These are phyloP conservation scores for Entomortierella beljakovae DNA, from an alignment of 192 early-diverging fungal species.

Conservation along the genomic window DNA sequence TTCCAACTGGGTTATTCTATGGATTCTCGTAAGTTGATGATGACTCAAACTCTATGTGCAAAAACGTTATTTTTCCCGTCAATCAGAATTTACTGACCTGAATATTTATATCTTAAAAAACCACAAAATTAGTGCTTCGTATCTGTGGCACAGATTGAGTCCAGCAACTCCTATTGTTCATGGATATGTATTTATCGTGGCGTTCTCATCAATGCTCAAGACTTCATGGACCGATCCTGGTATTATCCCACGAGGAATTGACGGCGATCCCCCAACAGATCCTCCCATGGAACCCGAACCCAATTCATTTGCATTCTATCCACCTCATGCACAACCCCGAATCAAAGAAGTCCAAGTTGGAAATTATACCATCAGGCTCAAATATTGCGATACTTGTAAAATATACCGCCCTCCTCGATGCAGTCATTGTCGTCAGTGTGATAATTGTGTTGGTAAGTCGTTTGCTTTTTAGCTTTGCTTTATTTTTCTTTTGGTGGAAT, in stretches of 20 bases:
- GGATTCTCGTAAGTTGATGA: conserved; percentile 61
- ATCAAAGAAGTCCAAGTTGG: conserved; percentile 72
- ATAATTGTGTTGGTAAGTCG: conserved; percentile 85
- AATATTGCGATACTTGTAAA: conserved; percentile 92
- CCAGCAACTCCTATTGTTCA: conserved; percentile 76
- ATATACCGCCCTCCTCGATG: conserved; percentile 91
- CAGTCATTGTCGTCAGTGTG: conserved; percentile 89
- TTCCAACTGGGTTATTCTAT: conserved; percentile 71
- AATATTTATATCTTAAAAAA: too few relatives aligned
- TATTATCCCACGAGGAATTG: conserved; percentile 75
- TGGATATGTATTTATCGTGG: conserved; percentile 70
- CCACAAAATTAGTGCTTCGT: conserved; percentile 79
- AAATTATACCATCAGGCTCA: conserved; percentile 71
- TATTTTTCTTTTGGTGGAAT: conserved; percentile 4
- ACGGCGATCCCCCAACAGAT: conserved; percentile 65
- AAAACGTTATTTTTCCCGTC: too few relatives aligned
- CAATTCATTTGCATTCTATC: conserved; percentile 40
- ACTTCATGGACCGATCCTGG: conserved; percentile 84
- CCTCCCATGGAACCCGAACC: conserved; percentile 63
- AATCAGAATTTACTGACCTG: too few relatives aligned
- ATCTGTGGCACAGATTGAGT: conserved; percentile 68
- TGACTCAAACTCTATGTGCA: not conserved
- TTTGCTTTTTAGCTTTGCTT: not conserved
- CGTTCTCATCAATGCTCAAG: conserved; percentile 76
- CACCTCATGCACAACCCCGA: conserved; percentile 52